A percentile compares a stretch with the other conserved stretches of the same genome.
These are phyloP conservation scores for Microglena sp. DNA, from an alignment of 139 green algal species.

Conservation along the genomic window DNA sequence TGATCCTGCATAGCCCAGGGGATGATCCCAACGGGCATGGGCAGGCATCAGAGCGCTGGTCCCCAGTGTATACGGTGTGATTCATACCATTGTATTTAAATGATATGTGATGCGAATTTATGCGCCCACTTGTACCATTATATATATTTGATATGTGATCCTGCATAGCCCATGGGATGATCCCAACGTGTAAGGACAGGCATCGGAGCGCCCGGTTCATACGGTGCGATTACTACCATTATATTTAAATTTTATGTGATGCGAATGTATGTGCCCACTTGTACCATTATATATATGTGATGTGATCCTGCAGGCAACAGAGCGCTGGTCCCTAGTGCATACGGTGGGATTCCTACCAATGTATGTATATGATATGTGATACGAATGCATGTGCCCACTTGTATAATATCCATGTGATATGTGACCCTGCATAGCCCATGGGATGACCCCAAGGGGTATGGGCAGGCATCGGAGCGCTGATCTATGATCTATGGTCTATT, in stretches of 20 bases:
- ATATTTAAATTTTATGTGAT: too few relatives aligned
- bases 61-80: conserved; percentile 86
- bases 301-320: too few relatives aligned
- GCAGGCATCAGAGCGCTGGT: conserved; percentile 80
- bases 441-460: conserved; percentile 92
- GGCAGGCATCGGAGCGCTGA: conserved; percentile 83
- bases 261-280: too few relatives aligned
- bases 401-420: too few relatives aligned
- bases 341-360: conserved; percentile 76
- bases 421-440: too few relatives aligned
- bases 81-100: too few relatives aligned
- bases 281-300: too few relatives aligned
- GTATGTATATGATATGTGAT: too few relatives aligned
- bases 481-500: conserved; percentile 92
- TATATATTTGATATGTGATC: too few relatives aligned
- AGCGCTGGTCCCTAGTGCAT: conserved; percentile 94
- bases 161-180: conserved; percentile 94
- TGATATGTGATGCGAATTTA: too few relatives aligned
- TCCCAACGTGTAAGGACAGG: conserved; percentile 89
- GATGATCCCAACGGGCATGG: conserved; percentile 96
- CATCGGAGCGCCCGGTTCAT: conserved; percentile 90
- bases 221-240: conserved; percentile 76
- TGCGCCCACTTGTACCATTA: too few relatives aligned
- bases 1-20: conserved; percentile 89
- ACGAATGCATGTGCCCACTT: too few relatives aligned